These are phyloP conservation scores for Kwoniella mangroviensis DNA, from an alignment of 768 basidiomycete genomes.

Conservation along the genomic window DNA sequence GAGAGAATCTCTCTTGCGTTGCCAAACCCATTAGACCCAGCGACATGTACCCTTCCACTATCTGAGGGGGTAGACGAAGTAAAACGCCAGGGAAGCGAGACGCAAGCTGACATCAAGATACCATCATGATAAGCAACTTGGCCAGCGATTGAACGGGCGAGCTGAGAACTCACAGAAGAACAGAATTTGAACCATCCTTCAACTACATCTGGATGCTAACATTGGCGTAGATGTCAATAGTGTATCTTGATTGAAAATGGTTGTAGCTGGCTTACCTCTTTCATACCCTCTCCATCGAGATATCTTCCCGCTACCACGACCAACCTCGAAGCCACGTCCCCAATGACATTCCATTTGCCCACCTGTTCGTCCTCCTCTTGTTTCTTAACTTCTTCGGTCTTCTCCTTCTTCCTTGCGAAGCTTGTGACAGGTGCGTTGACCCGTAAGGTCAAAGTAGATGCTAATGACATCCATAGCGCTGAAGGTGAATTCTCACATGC, in stretches of 20 bases:
- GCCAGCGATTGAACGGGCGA: no score
- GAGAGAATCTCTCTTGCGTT: conserved; percentile 81
- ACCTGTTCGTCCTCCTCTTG: conserved; percentile 32
- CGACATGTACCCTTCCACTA: conserved; percentile 71
- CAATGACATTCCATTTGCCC: conserved; percentile 42
- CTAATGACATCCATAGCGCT: conserved; percentile 77
- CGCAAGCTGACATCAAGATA: conserved; percentile 34
- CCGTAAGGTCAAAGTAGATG: conserved; percentile 77
- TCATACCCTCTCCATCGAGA: conserved; percentile 37
- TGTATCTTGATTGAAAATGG: no score
- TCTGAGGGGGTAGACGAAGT: conserved; percentile 63
- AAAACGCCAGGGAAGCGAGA: conserved; percentile 52
- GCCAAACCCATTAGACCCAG: conserved; percentile 71
- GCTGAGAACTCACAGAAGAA: conserved; percentile 66
- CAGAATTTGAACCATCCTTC: conserved; percentile 85
- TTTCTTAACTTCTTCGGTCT: conserved; percentile 33
- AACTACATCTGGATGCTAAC: conserved; percentile 86
- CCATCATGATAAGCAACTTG: neutral
- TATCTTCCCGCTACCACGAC: conserved; percentile 32
- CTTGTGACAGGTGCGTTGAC: conserved; percentile 70
- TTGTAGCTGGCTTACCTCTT: conserved; percentile 37
- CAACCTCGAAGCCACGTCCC: conserved; percentile 41
- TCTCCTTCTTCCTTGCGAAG: conserved; percentile 58
- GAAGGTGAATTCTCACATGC: conserved; percentile 52
- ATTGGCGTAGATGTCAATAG: no score